Evolutionary conservation across 176 grass and related monocot species (phyloP), one percentile per base, ranked within the genome.

Genomic region (Aegilops speltoides): DNA sequence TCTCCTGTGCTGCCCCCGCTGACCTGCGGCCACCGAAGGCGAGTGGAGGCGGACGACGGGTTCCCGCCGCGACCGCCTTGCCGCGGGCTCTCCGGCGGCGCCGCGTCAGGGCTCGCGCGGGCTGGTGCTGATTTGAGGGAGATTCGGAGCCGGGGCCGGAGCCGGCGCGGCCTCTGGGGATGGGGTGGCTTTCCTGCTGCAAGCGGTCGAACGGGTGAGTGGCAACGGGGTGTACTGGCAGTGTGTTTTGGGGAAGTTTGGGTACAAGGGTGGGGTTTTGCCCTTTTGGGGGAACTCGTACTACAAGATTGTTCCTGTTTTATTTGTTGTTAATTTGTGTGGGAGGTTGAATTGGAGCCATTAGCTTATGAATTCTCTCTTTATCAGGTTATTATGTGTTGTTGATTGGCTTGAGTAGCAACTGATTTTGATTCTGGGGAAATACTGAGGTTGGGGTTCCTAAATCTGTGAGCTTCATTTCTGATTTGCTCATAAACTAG

Each of bases 131-230:
- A 81, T 60, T 31, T 50, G 46, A 1, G 56, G 28, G 37, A 8
- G 69, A 10, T 84, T 10, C 6, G 23, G 1, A 12, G 34, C 34
- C 29, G 29, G 34, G 34, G 72, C 43, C 65, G 69, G 59, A 28
- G 70, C 43, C 23, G 1, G 23, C 59, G 29, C 68, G 60, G 61
- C 8, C 0, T 24, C 5, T 11, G 17, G 48, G 7, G 68, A 88
- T 91, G 89, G 70, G 85, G 77, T 81, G 69, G 82, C 37, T 78
- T 8, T 91, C 69, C 77, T 91, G 89, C 89, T 91, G 81, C 82
- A 88, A 63, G 81, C 11, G 82, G 29, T 14, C 82, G 6, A 71
- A 81, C 62, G 69, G 89, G 89, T 91, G 82, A 91, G 89, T 91
- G 36, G 2, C 29, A 12, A 8, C 3, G 7, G 6, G 28, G 2